Base-by-base conservation (phyloP, 2,329 filamentous ascomycete species). In the Periconia macrospinosa region DNA sequence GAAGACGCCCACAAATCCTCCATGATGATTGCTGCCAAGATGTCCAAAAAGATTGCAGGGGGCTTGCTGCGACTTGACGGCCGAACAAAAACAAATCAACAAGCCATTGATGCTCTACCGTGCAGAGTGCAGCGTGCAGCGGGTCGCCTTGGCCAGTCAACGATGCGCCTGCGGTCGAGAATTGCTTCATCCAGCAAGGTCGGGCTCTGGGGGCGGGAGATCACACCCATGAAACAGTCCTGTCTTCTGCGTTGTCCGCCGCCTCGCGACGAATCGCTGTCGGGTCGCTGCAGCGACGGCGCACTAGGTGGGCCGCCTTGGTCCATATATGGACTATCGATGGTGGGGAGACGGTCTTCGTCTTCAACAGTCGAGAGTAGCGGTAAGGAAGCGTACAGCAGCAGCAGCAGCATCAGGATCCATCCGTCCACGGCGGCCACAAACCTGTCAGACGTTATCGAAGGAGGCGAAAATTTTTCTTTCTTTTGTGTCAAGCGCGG, bases 1-100 rank as follows among this genome's bases (percentile, higher is more conserved):
- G 20, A 54, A 55, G 52, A 54, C 49, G 44, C 50, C 59, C 58
- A 66, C 72, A 70, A 70, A 27, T 27, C 23, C 23, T 70, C 66
- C 64, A 55, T 68, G 63, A 65, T 68, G 56, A 67, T 65, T 71
- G 69, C 72, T 69, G 61, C 59, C 61, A 62, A 66, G 61, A 60
- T 46, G 60, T 60, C 45, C 50, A 45, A 63, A 69, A 69, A n/a
- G 55, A 69, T 66, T 68, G 54, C 62, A 70, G 60, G 64, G 62
- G 56, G 33, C 23, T 27, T 3, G 57, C 33, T 37, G 33, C 33
- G 33, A 10, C 11, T n/a, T 37, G 61, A 68, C 62, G 62, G 63
- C 56, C 67, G 60, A 65, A 27, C 33, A 37, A 37, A 37, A 63
- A 60, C 60, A 55, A 65, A 52, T 54, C 63, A 59, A 52, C 40